A percentile compares a stretch with the other conserved stretches of the same genome.
Evolutionary conservation across 345 rosid species (phyloP).

Genomic region (Trapa bicornis): DNA sequence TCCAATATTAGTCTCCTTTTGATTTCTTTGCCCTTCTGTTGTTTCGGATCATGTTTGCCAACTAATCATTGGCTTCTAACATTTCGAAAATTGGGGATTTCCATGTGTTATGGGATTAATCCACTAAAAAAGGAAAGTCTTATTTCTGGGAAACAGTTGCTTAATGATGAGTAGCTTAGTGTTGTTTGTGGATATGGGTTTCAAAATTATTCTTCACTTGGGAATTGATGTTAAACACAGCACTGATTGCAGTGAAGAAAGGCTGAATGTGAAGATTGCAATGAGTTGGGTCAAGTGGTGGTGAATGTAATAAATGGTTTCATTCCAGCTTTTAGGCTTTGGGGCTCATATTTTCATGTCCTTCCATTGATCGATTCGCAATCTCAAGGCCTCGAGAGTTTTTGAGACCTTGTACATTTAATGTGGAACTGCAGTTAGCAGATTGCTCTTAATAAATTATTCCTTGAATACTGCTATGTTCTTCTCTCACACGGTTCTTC

Average conservation of each 20-base stretch:
- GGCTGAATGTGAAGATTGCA: background rate
- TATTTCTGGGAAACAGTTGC: background rate
- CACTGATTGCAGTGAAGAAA: background rate
- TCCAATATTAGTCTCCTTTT: background rate
- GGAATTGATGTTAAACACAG: background rate
- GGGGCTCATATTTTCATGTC: background rate
- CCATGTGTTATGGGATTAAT: background rate
- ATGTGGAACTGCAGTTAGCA: background rate
- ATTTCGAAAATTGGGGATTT: background rate
- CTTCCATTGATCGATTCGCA: background rate
- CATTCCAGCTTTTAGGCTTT: background rate
- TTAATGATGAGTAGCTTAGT: background rate
- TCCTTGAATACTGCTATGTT: background rate
- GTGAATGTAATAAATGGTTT: background rate
- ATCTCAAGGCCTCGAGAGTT: background rate
- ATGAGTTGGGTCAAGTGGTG: background rate
- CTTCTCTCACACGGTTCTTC: background rate
- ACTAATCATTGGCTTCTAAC: background rate
- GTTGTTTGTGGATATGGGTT: conserved; percentile 1
- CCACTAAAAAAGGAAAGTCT: background rate
- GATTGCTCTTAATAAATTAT: background rate
- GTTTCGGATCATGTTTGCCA: background rate
- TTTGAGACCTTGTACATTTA: background rate
- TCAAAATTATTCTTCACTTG: background rate
- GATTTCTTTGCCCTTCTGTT: background rate